Percentiles rank a stretch among this genome's conserved stretches.
These are phyloP conservation scores for Mesembryanthemum crystallinum DNA, from an alignment of 148 eudicot genomes.

Conservation along the genomic window DNA sequence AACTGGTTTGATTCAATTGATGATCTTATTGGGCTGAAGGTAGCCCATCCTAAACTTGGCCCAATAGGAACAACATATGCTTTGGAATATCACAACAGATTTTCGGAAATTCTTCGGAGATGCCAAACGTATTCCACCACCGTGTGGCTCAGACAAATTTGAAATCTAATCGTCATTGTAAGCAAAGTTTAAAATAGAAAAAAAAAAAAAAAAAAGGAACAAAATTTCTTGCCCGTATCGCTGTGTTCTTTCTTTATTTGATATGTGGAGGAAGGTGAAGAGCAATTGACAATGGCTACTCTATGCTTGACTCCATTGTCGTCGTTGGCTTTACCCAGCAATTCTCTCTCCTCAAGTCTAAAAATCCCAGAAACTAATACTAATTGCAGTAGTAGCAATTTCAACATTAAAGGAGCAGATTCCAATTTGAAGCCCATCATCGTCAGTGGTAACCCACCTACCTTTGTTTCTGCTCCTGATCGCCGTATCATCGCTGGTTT, in stretches of 20 bases:
- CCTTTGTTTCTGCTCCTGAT: slow-evolving; percentile 76
- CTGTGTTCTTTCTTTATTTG: too few species aligned
- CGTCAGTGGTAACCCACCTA: slow-evolving; percentile 66
- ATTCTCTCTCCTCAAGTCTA: slow-evolving; percentile 31
- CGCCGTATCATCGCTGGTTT: slow-evolving; percentile 87
- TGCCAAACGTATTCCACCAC: neutral
- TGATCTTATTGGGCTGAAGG: neutral
- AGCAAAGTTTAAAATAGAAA: neutral
- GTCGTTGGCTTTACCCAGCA: slow-evolving; percentile 19
- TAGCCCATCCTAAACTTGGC: neutral
- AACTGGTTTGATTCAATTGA: neutral
- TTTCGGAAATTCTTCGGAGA: neutral
- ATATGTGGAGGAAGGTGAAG: slow-evolving; percentile 12
- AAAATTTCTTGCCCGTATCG: neutral
- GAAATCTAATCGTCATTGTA: neutral
- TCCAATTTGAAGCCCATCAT: slow-evolving; percentile 52
- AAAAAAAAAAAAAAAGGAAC: neutral
- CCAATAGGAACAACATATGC: neutral
- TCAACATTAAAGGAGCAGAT: neutral
- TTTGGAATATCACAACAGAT: neutral
- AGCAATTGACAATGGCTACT: slow-evolving; percentile 25
- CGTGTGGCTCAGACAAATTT: slow-evolving; percentile 18
- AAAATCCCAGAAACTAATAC: slow-evolving; percentile 9
- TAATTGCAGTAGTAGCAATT: neutral
- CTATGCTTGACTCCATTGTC: slow-evolving; percentile 36